Base-by-base conservation (phyloP, 2,329 filamentous ascomycete species). In the Aspergillus flavus region DNA sequence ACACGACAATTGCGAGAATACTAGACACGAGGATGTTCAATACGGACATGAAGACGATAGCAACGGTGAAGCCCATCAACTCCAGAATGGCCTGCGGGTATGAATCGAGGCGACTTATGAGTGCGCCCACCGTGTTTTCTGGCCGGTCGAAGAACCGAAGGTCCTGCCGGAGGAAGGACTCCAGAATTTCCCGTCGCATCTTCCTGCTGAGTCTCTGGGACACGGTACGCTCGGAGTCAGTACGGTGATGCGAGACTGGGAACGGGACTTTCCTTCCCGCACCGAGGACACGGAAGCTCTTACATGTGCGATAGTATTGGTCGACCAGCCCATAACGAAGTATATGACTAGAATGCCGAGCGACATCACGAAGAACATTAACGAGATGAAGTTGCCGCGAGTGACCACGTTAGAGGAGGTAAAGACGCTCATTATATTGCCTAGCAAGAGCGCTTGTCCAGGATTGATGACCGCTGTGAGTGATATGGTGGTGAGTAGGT, bases 1-100 rank as follows among this genome's bases (percentile, higher is more conserved):
- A 81, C 54, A 76, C 77, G 1, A 72, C 78, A 7, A 87, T 74
- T 4, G 80, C 80, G 1, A 87, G 71, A 9, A 83, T 74, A 14
- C 78, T 77, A 64, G 79, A 82, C 1, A 81, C 79, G 1, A 84
- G 7, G 0, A 86, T 66, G 45, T 81, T 85, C 57, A 83, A 72
- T 1, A 81, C 57, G 52, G 81, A 79, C 64, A 83, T 78, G n/a
- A 83, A 61, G 14, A 87, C 78, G 2, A 86, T 69, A 1, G 76
- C 77, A 10, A 85, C 59, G 63, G 84, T 87, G 57, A 81, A 79
- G 0, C 82, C 82, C 41, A 86, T 73, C 0, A 86, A 73, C 61
- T 86, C 84, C 14, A 67, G 57, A 6, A 72, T 58, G 1, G 65
- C 66, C 56, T 85, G 80, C 1, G 86, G 67, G 26, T 71, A 59